A percentile compares a stretch with the other conserved stretches of the same genome.
Conservation (phyloP, 352 stramenopile genomes). For the Phytopythium litorale region DNA sequence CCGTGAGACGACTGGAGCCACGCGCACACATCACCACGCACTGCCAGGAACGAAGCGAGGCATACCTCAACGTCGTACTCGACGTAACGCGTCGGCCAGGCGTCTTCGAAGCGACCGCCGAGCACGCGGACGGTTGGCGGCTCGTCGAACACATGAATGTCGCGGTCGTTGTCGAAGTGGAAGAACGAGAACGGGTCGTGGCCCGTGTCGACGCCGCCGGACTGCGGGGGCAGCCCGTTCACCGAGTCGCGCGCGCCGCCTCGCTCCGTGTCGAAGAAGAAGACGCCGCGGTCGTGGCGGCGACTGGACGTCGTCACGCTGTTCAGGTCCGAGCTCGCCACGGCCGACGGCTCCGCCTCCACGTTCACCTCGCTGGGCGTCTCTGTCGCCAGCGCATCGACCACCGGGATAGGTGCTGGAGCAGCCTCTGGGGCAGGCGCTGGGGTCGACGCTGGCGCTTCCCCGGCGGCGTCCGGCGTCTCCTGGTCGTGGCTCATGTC, state of each 20-base stretch:
- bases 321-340: neutral
- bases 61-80: slow-evolving; percentile 83
- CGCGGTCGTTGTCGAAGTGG: slow-evolving; percentile 48
- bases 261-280: slow-evolving; percentile 36
- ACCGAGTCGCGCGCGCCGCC: slow-evolving; percentile 30
- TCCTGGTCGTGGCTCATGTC: slow-evolving; percentile 2
- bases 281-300: slow-evolving; percentile 13
- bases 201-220: slow-evolving; percentile 19
- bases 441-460: neutral
- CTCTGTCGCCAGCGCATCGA: neutral
- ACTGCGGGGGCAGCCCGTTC: slow-evolving; percentile 11
- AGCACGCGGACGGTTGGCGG: slow-evolving; percentile 55
- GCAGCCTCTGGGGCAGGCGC: no score
- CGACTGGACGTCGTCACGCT: neutral
- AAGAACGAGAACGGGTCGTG: slow-evolving; percentile 46
- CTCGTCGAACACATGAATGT: slow-evolving; percentile 79
- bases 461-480: neutral
- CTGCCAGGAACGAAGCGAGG: neutral
- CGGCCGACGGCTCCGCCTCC: neutral
- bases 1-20: no score
- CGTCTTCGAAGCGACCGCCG: slow-evolving; percentile 62
- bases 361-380: neutral
- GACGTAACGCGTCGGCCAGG: slow-evolving; percentile 78
- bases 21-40: no score
- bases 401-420: no score